A percentile compares a stretch with the other conserved stretches of the same genome.
These are phyloP conservation scores for Phytophthora palmivora DNA, from an alignment of 352 stramenopile species.

Conservation along the genomic window DNA sequence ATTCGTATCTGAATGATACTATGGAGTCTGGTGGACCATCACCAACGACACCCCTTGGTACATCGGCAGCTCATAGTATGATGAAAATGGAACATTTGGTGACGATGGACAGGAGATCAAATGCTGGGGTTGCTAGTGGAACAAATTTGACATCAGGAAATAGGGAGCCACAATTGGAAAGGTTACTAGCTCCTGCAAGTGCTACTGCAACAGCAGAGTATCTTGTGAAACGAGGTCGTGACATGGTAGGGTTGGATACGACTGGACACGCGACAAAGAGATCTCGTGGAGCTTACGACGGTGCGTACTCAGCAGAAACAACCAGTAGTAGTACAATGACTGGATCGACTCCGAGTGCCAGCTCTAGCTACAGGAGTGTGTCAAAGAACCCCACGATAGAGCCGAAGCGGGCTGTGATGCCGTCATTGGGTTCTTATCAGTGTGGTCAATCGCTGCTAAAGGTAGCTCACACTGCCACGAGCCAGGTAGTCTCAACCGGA, in stretches of 20 bases:
- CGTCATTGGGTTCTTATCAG: constrained; percentile 28
- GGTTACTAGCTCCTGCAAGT: constrained; percentile 30
- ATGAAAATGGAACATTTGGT: constrained; percentile 48
- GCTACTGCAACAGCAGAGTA: constrained; percentile 29
- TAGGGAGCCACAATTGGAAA: constrained; percentile 55
- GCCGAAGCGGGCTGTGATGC: constrained; percentile 39
- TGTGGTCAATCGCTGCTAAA: constrained; percentile 18
- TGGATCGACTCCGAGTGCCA: constrained; percentile 17
- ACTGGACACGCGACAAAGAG: constrained; percentile 15
- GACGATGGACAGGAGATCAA: constrained; percentile 23
- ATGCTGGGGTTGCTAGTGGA: not conserved
- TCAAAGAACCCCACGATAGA: constrained; percentile 51
- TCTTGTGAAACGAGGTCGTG: constrained; percentile 45
- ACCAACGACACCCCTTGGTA: constrained; percentile 53
- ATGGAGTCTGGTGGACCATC: constrained; percentile 58
- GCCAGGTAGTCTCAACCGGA: constrained; percentile 1
- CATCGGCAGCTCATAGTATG: constrained; percentile 17
- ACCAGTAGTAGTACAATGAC: constrained; percentile 3
- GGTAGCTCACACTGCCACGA: constrained; percentile 3
- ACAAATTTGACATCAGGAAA: constrained; percentile 2
- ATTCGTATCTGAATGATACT: constrained; percentile 69
- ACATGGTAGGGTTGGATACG: constrained; percentile 1
- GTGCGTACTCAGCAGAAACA: constrained; percentile 16
- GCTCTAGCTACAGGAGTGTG: constrained; percentile 37
- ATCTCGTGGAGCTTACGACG: constrained; percentile 22